Evolutionary conservation across 768 basidiomycete genomes (phyloP), one percentile per base, ranked within the genome.

Genomic region (Auricularia cornea): DNA sequence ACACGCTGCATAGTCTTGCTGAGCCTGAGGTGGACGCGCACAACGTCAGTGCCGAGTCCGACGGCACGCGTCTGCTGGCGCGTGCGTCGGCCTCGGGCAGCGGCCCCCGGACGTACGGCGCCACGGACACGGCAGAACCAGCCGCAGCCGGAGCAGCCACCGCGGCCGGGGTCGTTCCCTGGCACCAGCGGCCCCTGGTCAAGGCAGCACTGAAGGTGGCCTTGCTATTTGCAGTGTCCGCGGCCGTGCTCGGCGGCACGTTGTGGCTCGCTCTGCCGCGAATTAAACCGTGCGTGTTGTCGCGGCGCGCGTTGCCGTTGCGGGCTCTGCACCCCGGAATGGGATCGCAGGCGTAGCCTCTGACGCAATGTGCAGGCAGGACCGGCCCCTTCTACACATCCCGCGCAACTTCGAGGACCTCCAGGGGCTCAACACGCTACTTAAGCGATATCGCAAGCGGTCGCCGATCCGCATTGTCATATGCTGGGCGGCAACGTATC

Each of bases 391-490:
- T 31, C 80, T 98, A 29, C 87, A 85, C 68, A 83, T 98, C 60
- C 96, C 96, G 14, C 92, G 89, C 72, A 90, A 89, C 3, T 98
- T 98, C 68, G 81, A 80, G 23, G 86, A 98, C 72, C 81, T 98
- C 12, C 87, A 98, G 71, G 86, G 84, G 6, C 82, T 98, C 60
- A 97, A 98, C 71, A 78, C 72, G 26, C 84, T 95, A 5, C 78
- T 94, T 41, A 94, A 93, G 81, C 96, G 96, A 72, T 98, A 98
- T 76, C 83, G 93, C 59, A 85, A 89, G 64, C 88, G 92, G 66
- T 92, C 94, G 72, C 93, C 92, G 3, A 84, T 81, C 73, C 84
- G 93, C 59, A 90, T 95, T 65, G 77, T 97, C 59, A 73, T 94
- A 33, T 95, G 92, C 74, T 98, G 92, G 76, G 84, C 93, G 64